phyloP scores from a whole-genome alignment of 73 alveolate genomes.

The Breviolum minutum region DNA sequence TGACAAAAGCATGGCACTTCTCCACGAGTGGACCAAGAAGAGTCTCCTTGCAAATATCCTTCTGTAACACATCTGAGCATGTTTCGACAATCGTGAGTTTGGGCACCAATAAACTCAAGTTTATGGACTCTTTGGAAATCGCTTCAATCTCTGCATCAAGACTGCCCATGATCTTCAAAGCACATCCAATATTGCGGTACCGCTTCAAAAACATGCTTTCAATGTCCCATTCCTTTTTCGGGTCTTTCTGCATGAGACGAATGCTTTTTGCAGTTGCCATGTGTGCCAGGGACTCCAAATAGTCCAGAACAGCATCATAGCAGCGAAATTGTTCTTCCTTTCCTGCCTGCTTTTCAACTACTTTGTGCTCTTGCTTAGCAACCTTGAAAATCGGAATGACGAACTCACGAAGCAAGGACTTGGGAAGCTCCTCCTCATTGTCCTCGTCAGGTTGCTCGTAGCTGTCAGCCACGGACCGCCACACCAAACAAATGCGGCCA shows the following conservation, averaged over 20 bases:
- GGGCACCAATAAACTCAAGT: background rate
- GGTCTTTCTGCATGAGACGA: background rate
- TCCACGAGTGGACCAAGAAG: background rate
- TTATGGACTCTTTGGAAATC: background rate
- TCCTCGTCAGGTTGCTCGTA: background rate
- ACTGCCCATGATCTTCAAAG: background rate
- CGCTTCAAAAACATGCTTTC: background rate
- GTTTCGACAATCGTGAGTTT: background rate
- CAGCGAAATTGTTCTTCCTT: no score
- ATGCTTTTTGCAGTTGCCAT: background rate
- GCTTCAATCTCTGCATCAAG: background rate
- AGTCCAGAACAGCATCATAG: background rate
- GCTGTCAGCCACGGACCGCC: background rate
- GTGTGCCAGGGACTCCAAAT: background rate
- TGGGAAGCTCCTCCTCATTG: background rate
- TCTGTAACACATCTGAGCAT: background rate
- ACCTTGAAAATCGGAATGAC: no score
- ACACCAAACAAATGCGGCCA: background rate
- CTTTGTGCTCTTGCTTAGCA: no score
- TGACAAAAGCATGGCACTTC: background rate
- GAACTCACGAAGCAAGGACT: no score
- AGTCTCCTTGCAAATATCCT: background rate
- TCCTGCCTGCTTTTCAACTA: no score
- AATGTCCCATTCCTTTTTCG: background rate
- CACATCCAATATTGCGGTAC: background rate